Evolutionary conservation across 768 basidiomycete genomes (phyloP).

Genomic region (Sporobolomyces pararoseus): DNA sequence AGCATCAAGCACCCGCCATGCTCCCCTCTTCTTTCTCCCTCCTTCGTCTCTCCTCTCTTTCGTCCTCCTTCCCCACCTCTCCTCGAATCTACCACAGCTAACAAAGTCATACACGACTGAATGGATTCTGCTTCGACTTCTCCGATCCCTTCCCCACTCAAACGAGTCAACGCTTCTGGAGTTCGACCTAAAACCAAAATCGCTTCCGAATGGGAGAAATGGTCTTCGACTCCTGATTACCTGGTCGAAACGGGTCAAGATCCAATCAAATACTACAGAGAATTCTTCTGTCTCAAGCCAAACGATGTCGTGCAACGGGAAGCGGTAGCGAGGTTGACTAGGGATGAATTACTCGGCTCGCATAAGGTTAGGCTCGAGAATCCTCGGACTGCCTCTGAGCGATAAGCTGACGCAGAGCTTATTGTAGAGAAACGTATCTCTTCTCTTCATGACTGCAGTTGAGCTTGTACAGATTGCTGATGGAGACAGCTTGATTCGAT

Average conservation of each 20-base stretch:
- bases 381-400: no score
- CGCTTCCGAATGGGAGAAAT: constrained; percentile 15
- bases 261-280: constrained; percentile 24
- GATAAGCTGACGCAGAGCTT: background rate
- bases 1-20: no score
- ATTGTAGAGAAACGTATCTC: constrained; percentile 37
- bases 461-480: no score
- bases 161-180: constrained; percentile 24
- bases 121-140: background rate
- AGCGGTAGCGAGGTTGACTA: background rate
- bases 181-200: constrained; percentile 4
- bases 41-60: background rate
- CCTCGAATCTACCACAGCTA: background rate
- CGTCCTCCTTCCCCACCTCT: background rate
- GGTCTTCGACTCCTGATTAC: background rate
- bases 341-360: constrained; percentile 4
- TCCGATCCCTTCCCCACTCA: constrained; percentile 26
- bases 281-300: constrained; percentile 34
- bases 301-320: background rate
- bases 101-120: background rate
- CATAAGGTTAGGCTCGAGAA: constrained; percentile 28
- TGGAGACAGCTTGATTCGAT: no score
- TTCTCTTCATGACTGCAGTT: constrained; percentile 38
- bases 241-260: background rate
- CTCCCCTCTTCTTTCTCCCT: background rate